These are phyloP conservation scores for Cyclotella distinguenda DNA, from an alignment of 108 stramenopile species.

Conservation along the genomic window DNA sequence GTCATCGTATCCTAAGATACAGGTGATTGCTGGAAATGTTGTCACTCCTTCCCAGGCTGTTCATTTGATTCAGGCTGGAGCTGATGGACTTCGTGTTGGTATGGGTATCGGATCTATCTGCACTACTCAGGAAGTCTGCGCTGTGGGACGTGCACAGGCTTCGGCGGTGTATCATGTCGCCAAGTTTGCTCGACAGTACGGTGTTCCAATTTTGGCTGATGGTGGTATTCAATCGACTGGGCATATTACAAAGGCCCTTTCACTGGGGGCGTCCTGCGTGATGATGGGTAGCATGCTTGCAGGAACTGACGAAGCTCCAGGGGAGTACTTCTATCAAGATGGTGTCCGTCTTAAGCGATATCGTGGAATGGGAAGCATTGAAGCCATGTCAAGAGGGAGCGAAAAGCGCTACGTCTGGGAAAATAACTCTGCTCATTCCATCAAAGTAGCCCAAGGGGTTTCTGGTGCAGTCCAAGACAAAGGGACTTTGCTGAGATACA, in stretches of 20 bases:
- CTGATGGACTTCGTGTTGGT: constrained; percentile 99
- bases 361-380: constrained; percentile 99
- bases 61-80: constrained; percentile 97
- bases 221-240: constrained; percentile 98
- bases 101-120: constrained; percentile 99
- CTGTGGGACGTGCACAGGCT: constrained; percentile 98
- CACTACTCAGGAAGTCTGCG: constrained; percentile 99
- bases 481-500: constrained; percentile 94
- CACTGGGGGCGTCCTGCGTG: constrained; percentile 96
- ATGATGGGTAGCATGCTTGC: constrained; percentile 99
- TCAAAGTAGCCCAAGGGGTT: constrained; percentile 99
- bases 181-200: constrained; percentile 89
- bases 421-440: constrained; percentile 68
- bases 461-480: constrained; percentile 99
- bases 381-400: constrained; percentile 98
- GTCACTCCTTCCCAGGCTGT: constrained; percentile 96
- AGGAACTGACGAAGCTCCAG: constrained; percentile 99
- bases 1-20: constrained; percentile 74
- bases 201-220: constrained; percentile 97
- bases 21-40: constrained; percentile 99
- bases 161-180: constrained; percentile 99
- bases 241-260: constrained; percentile 98
- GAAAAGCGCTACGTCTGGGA: constrained; percentile 99
- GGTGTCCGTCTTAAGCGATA: constrained; percentile 99
- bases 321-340: constrained; percentile 99